These are phyloP conservation scores for Rhododendron mucronatum DNA, from an alignment of 148 eudicot genomes.

Conservation along the genomic window DNA sequence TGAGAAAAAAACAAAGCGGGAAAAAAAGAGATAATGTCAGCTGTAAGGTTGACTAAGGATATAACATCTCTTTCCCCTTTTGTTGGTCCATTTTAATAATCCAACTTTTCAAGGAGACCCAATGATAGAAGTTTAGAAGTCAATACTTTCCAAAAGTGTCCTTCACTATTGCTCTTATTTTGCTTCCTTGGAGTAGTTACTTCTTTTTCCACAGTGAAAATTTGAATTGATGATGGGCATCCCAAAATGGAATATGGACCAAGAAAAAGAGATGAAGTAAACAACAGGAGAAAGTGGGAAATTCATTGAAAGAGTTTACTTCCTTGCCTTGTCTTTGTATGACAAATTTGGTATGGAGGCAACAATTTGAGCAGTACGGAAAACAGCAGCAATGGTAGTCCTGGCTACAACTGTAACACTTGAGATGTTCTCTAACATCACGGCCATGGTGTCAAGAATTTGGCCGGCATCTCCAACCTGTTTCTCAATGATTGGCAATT, in stretches of 20 bases:
- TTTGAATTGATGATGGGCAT: not conserved
- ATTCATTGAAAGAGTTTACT: not conserved
- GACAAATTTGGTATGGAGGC: conserved; percentile 82
- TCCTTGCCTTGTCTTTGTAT: conserved; percentile 66
- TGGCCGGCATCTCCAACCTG: conserved; percentile 99
- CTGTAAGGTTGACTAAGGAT: not conserved
- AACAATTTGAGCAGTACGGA: conserved; percentile 85
- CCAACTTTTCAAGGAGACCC: not conserved
- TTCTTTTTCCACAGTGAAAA: not conserved
- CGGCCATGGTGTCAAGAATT: conserved; percentile 91
- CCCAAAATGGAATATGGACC: not conserved
- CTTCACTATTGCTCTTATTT: not conserved
- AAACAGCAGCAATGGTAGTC: conserved; percentile 82
- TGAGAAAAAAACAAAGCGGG: conserved; percentile 12
- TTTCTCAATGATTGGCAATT: conserved; percentile 5
- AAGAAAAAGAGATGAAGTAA: not conserved
- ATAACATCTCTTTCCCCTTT: not conserved
- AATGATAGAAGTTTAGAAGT: not conserved
- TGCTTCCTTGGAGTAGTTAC: not conserved
- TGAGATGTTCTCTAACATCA: conserved; percentile 80
- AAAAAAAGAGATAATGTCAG: not conserved
- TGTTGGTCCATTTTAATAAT: not conserved
- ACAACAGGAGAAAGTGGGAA: not conserved
- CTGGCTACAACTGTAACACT: conserved; percentile 65
- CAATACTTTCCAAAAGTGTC: not conserved